phyloP scores from a whole-genome alignment of 2,329 filamentous ascomycete species.

The Diaporthe citri region DNA sequence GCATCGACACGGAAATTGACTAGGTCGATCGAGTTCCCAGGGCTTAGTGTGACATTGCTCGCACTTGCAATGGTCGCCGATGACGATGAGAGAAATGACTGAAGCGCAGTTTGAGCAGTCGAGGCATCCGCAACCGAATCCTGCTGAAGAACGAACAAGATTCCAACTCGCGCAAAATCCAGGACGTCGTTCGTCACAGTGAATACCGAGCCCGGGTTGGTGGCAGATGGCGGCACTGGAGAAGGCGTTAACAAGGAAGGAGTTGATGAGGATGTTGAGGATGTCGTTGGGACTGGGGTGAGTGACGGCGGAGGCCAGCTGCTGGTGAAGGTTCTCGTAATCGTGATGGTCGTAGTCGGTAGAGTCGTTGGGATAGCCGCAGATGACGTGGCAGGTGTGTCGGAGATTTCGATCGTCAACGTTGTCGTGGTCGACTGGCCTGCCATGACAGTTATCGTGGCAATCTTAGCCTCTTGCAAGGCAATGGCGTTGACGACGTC shows the following conservation, averaged over 20 bases:
- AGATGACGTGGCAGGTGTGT: constrained; percentile 31
- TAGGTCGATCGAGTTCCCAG: constrained; percentile 62
- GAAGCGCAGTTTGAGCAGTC: constrained; percentile 65
- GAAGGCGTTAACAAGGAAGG: constrained; percentile 38
- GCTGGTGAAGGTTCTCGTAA: constrained; percentile 48
- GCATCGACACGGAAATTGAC: constrained; percentile 60
- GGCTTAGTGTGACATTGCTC: constrained; percentile 52
- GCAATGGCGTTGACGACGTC: constrained; percentile 41
- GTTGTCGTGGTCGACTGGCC: constrained; percentile 50
- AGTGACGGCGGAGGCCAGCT: constrained; percentile 37
- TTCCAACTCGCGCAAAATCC: constrained; percentile 73
- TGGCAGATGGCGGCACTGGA: constrained; percentile 41
- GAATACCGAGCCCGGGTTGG: constrained; percentile 55
- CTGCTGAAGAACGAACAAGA: constrained; percentile 73
- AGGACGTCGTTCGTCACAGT: constrained; percentile 66
- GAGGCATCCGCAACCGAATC: constrained; percentile 63
- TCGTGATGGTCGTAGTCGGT: constrained; percentile 43
- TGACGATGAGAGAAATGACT: constrained; percentile 65
- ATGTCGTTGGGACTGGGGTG: constrained; percentile 46
- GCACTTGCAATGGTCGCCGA: constrained; percentile 50
- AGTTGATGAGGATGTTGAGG: constrained; percentile 43
- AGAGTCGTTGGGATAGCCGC: constrained; percentile 37
- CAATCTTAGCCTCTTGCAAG: constrained; percentile 45
- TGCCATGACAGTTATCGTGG: constrained; percentile 51
- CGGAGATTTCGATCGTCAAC: constrained; percentile 46